Conservation (phyloP, 2,329 filamentous ascomycete species). For the Aureobasidium pullulans region DNA sequence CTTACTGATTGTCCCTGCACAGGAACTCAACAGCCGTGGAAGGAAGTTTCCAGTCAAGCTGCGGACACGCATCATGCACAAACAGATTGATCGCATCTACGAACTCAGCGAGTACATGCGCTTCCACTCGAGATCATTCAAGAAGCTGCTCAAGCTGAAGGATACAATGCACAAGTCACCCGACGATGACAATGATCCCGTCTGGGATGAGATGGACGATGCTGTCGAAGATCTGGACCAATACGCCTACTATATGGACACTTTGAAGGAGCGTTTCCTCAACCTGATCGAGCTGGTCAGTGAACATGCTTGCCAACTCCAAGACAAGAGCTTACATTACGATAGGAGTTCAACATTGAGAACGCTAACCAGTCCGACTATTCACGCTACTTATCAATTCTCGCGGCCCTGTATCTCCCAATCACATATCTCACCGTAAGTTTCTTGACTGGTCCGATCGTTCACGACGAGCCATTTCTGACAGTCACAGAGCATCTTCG, state of each 20-base stretch:
- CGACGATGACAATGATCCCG: slow-evolving; percentile 24
- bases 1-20: neutral
- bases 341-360: slow-evolving; percentile 30
- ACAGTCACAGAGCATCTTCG: slow-evolving; percentile 23
- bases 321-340: neutral
- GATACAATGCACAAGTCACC: slow-evolving; percentile 20
- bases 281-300: slow-evolving; percentile 30
- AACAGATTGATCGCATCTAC: slow-evolving; percentile 29
- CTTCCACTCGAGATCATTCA: slow-evolving; percentile 28
- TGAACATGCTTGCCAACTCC: too few species aligned
- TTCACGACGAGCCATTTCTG: neutral
- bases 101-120: slow-evolving; percentile 30
- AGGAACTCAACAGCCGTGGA: slow-evolving; percentile 28
- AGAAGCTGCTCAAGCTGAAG: slow-evolving; percentile 29
- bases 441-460: neutral
- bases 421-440: slow-evolving; percentile 26
- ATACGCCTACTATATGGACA: slow-evolving; percentile 27
- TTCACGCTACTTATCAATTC: slow-evolving; percentile 26
- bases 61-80: slow-evolving; percentile 26
- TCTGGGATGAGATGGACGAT: slow-evolving; percentile 31
- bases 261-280: slow-evolving; percentile 31
- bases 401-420: slow-evolving; percentile 30
- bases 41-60: slow-evolving; percentile 28
- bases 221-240: slow-evolving; percentile 30
- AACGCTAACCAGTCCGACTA: slow-evolving; percentile 30